Evolutionary conservation across 116 monocot species (phyloP).

Genomic region (Papilionanthe hybrid): DNA sequence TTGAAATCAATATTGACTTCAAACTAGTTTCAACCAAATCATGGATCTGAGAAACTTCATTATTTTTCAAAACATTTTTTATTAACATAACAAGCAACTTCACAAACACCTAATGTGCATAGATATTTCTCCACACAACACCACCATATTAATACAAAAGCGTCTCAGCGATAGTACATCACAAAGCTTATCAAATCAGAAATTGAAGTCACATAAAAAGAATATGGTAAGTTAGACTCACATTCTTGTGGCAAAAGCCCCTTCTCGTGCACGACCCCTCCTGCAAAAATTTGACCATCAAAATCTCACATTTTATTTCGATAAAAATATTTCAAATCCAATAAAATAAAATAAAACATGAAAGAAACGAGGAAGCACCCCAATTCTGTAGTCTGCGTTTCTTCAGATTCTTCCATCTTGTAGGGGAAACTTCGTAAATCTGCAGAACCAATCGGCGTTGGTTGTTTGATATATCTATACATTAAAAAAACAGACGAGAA

Average conservation of each 20-base stretch:
- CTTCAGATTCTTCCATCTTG: conserved; percentile 87
- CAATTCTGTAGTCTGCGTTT: conserved; percentile 95
- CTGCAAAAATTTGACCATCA: conserved; percentile 27
- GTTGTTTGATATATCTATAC: background rate
- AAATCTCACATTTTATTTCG: conserved; percentile 1
- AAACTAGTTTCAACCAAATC: too few species aligned
- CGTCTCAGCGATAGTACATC: background rate
- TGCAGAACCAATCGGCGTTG: conserved; percentile 10
- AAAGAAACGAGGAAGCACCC: conserved; percentile 37
- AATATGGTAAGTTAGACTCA: conserved; percentile 30
- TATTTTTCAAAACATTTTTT: too few species aligned
- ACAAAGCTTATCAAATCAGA: background rate
- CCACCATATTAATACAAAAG: background rate
- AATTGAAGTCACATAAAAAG: background rate
- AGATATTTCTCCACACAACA: background rate
- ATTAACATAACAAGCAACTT: background rate
- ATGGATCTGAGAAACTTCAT: too few species aligned
- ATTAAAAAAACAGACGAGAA: background rate
- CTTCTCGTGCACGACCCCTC: conserved; percentile 95
- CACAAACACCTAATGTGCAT: conserved; percentile 8
- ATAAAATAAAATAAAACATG: background rate
- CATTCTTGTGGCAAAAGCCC: conserved; percentile 82
- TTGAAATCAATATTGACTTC: too few species aligned
- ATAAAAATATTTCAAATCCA: background rate
- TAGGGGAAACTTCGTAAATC: conserved; percentile 64